These are phyloP conservation scores for Tetracladium marchalianum DNA, from an alignment of 495 filamentous ascomycete species.

Conservation along the genomic window DNA sequence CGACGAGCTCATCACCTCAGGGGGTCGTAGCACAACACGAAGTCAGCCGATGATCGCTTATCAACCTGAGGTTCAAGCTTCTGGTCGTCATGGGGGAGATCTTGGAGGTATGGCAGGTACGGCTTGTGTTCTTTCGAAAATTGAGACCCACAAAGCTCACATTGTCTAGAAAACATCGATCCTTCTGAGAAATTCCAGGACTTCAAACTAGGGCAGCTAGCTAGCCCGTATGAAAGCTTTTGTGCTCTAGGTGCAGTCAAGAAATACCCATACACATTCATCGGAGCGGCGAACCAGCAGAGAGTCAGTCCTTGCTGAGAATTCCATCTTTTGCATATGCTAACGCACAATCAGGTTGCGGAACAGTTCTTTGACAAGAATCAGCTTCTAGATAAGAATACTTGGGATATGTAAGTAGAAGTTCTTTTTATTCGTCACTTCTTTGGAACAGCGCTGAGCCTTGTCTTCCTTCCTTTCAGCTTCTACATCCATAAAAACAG, in stretches of 20 bases:
- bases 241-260: conserved; percentile 48
- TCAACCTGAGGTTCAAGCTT: too few species aligned
- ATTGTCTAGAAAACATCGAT: too few species aligned
- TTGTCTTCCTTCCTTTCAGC: conserved; percentile 27
- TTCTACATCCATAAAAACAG: conserved; percentile 50
- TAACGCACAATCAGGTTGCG: conserved; percentile 26
- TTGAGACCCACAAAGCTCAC: too few species aligned
- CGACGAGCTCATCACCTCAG: conserved; percentile 8
- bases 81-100: too few species aligned
- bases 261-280: conserved; percentile 50
- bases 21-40: not conserved
- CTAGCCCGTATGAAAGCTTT: conserved; percentile 34
- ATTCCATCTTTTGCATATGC: not conserved
- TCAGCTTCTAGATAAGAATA: conserved; percentile 41
- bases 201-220: conserved; percentile 14
- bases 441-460: not conserved
- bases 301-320: conserved; percentile 21
- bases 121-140: too few species aligned
- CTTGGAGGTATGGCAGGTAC: too few species aligned
- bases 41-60: not conserved
- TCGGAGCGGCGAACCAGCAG: conserved; percentile 34
- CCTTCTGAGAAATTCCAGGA: not conserved
- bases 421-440: not conserved
- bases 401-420: conserved; percentile 67
- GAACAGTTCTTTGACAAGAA: conserved; percentile 44